These are phyloP conservation scores for Vanrija sp. DNA, from an alignment of 1,284 basidiomycete species.

Conservation along the genomic window DNA sequence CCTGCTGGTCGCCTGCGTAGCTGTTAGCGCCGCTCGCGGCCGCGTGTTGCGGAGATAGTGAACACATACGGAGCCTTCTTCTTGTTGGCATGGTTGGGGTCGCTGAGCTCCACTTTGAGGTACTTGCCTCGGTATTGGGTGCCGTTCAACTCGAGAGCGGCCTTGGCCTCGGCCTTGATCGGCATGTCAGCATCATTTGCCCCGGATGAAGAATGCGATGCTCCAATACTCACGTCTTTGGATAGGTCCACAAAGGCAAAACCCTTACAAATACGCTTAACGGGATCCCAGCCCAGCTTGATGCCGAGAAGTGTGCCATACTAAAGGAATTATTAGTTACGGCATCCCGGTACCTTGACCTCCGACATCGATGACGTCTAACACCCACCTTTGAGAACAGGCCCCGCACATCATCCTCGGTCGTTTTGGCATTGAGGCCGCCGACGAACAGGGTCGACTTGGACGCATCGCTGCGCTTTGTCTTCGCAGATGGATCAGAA, in stretches of 20 bases:
- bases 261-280: slow-evolving; percentile 66
- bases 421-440: slow-evolving; percentile 60
- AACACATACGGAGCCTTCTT: slow-evolving; percentile 5
- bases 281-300: slow-evolving; percentile 68
- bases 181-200: slow-evolving; percentile 2
- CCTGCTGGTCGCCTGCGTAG: too few relatives aligned
- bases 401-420: slow-evolving; percentile 64
- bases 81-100: slow-evolving; percentile 35
- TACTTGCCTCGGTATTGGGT: slow-evolving; percentile 56
- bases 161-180: slow-evolving; percentile 63
- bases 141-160: slow-evolving; percentile 74
- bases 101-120: slow-evolving; percentile 38
- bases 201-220: background rate
- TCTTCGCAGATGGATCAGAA: slow-evolving; percentile 84
- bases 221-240: slow-evolving; percentile 58
- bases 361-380: slow-evolving; percentile 2
- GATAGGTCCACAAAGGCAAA: slow-evolving; percentile 93
- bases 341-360: too few relatives aligned
- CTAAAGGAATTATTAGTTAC: slow-evolving; percentile 47
- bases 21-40: too few relatives aligned
- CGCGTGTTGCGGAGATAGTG: background rate
- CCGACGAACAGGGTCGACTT: slow-evolving; percentile 86
- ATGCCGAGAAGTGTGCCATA: slow-evolving; percentile 78
- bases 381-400: slow-evolving; percentile 79
- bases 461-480: slow-evolving; percentile 78